A percentile compares a stretch with the other conserved stretches of the same genome.
Evolutionary conservation across 352 stramenopile species (phyloP).

Genomic region (Peronospora destructor): DNA sequence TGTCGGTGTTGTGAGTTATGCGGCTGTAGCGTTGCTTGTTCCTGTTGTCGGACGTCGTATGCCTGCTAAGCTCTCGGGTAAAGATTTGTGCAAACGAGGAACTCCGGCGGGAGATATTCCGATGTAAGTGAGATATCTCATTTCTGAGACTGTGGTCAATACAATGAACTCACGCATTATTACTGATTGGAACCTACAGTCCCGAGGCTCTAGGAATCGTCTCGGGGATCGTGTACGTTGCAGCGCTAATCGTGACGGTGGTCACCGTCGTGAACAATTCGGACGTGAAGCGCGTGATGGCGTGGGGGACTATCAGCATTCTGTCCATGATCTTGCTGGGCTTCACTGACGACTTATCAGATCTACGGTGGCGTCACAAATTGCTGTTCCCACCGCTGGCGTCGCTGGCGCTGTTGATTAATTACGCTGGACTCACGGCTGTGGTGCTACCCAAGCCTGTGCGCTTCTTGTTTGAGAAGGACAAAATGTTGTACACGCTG

Average conservation of each 20-base stretch:
- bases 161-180: no score
- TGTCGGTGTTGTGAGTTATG: conserved; percentile 57
- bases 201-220: conserved; percentile 86
- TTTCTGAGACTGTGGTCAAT: no score
- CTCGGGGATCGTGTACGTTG: conserved; percentile 80
- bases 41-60: conserved; percentile 49
- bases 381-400: conserved; percentile 94
- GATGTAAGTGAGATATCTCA: conserved; percentile 47
- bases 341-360: conserved; percentile 94
- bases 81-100: conserved; percentile 90
- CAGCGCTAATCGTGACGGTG: conserved; percentile 59
- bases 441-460: conserved; percentile 90
- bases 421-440: conserved; percentile 94
- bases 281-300: conserved; percentile 71
- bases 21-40: conserved; percentile 55
- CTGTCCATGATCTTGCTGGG: conserved; percentile 91
- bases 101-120: conserved; percentile 80
- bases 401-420: conserved; percentile 93
- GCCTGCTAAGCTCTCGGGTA: conserved; percentile 82
- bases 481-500: conserved; percentile 45
- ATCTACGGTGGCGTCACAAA: conserved; percentile 95
- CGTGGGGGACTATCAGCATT: conserved; percentile 76
- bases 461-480: conserved; percentile 66
- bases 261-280: conserved; percentile 58
- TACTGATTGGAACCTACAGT: no score